A percentile compares a stretch with the other conserved stretches of the same genome.
phyloP scores from a whole-genome alignment of 2,329 filamentous ascomycete species.

The Stachybotrys echinatus region DNA sequence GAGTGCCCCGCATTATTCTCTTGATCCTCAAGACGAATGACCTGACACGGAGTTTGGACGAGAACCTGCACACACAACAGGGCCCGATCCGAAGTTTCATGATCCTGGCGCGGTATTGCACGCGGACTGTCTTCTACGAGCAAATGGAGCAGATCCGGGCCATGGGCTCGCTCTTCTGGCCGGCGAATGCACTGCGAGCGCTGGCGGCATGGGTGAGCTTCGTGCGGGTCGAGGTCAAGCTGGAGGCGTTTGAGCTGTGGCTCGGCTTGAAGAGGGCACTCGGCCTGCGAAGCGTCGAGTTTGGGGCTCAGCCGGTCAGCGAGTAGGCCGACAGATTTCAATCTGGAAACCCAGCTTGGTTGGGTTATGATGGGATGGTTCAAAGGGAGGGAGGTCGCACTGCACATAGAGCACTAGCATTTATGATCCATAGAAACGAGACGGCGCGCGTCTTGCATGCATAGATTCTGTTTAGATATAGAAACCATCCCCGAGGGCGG shows the following conservation, averaged over 20 bases:
- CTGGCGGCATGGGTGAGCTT: slow-evolving; percentile 54
- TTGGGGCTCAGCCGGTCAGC: slow-evolving; percentile 7
- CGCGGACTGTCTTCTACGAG: slow-evolving; percentile 60
- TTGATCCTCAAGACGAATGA: slow-evolving; percentile 98
- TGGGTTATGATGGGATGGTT: background rate
- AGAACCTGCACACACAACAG: slow-evolving; percentile 73
- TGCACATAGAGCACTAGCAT: background rate
- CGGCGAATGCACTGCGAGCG: slow-evolving; percentile 48
- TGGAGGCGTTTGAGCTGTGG: slow-evolving; percentile 60
- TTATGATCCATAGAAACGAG: too few species aligned
- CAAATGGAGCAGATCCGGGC: slow-evolving; percentile 52
- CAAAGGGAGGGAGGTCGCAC: background rate
- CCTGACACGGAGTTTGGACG: slow-evolving; percentile 86
- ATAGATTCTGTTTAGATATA: too few species aligned
- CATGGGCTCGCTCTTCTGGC: slow-evolving; percentile 52
- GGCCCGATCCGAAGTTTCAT: slow-evolving; percentile 62
- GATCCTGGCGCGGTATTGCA: slow-evolving; percentile 65
- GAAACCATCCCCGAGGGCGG: too few species aligned
- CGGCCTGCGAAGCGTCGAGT: slow-evolving; percentile 22
- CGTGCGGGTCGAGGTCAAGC: slow-evolving; percentile 55
- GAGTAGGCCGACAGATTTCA: background rate
- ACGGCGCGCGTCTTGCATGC: too few species aligned
- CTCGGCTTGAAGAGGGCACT: slow-evolving; percentile 46
- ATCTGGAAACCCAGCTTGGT: background rate
- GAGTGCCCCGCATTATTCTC: slow-evolving; percentile 87